Percentiles rank a stretch among this genome's conserved stretches.
Evolutionary conservation across 2,329 filamentous ascomycete species (phyloP).

Genomic region (Mycosphaerella sp.): DNA sequence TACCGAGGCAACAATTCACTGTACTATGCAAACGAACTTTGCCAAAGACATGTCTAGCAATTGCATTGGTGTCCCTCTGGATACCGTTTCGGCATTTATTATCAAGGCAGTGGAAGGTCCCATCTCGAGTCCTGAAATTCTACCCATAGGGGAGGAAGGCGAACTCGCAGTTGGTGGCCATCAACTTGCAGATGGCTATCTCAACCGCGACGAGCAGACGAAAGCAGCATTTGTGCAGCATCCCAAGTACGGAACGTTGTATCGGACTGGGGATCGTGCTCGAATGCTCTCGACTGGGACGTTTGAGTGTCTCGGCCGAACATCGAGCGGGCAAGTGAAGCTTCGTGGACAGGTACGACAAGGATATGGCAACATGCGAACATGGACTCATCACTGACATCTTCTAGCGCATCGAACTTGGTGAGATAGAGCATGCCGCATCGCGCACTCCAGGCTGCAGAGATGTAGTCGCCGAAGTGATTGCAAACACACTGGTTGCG

Average conservation of each 20-base stretch:
- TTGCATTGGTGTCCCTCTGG: conserved; percentile 71
- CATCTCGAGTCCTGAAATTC: conserved; percentile 37
- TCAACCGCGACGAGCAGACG: conserved; percentile 75
- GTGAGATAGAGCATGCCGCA: conserved; percentile 63
- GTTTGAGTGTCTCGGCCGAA: conserved; percentile 77
- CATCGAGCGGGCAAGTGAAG: conserved; percentile 77
- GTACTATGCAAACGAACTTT: conserved; percentile 66
- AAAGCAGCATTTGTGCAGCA: conserved; percentile 63
- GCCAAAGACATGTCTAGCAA: conserved; percentile 51
- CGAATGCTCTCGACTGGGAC: conserved; percentile 59
- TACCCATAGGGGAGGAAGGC: conserved; percentile 62
- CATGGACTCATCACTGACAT: conserved; percentile 27
- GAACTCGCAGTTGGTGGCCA: conserved; percentile 76
- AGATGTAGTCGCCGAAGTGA: conserved; percentile 60
- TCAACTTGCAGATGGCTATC: conserved; percentile 73
- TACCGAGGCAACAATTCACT: conserved; percentile 88
- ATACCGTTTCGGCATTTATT: conserved; percentile 74
- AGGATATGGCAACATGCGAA: too few species aligned
- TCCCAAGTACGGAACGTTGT: conserved; percentile 60
- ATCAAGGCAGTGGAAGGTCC: conserved; percentile 35
- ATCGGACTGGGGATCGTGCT: conserved; percentile 81
- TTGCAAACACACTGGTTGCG: conserved; percentile 63
- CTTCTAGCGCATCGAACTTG: conserved; percentile 49
- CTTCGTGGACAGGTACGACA: conserved; percentile 60
- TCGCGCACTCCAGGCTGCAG: conserved; percentile 57